Evolutionary conservation across 2,329 filamentous ascomycete genomes (phyloP), one percentile per base, ranked within the genome.

Genomic region (Cytospora mali): DNA sequence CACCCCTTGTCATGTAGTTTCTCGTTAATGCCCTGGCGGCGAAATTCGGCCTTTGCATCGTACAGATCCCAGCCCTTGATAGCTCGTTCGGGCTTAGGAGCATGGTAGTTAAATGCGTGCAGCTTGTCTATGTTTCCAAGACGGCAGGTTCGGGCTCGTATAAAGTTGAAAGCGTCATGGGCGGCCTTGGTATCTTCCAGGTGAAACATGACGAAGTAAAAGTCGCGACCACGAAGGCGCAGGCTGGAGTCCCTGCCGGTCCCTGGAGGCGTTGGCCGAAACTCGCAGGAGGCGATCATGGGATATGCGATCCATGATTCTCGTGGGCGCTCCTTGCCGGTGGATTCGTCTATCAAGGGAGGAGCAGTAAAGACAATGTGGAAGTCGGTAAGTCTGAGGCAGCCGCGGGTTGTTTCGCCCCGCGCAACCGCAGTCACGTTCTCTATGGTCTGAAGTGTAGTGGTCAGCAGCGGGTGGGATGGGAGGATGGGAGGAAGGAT

Each of bases 281-380:
- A 87, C 27, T 84, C 86, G 77, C 93, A 97, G 71, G 88, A 86
- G 48, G 86, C 86, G 71, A 99, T 92, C 76, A 98, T 93, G 27
- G 94, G 93, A 75, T 93, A 99, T 18, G 95, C 93, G 61, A 98
- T 92, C 91, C 94, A 99, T 72, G 91, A 86, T 76, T 97, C 91
- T 73, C 88, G 76, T 51, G 73, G 67, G 35, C 73, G 74, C 52
- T 65, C 63, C 25, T 53, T 56, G 23, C 4, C 64, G 62, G 33
- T 66, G 48, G 25, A 56, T 66, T 14, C 64, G 54, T 62, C 62
- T 64, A 66, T 61, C 53, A 72, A 76, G 55, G 71, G 72, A 49
- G 77, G 80, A 49, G 75, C 80, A 67, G 75, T 80, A 70, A 84
- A 84, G 60, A 84, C 77, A 66, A 84, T 79, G 74, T 90, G 87